Base-by-base conservation (phyloP, 2,329 filamentous ascomycete genomes). In the Elsinoe necatrix region DNA sequence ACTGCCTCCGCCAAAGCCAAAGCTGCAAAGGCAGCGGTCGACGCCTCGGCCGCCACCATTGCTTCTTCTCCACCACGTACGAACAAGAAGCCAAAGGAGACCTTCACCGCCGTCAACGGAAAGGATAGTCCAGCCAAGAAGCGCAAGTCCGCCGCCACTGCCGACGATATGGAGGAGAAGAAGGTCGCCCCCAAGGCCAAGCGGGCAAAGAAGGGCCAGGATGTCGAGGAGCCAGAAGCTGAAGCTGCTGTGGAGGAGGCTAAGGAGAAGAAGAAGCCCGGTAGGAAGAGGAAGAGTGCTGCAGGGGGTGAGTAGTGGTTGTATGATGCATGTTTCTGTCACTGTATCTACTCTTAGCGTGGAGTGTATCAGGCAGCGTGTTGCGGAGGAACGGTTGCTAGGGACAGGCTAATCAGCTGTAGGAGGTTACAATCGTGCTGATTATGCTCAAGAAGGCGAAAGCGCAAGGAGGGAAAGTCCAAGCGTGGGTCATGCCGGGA, bases 181-280 rank as follows among this genome's bases (percentile, higher is more conserved):
- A 67, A 68, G 64, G 67, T 69, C 63, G 62, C 64, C 55, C 54
- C 63, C 51, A 66, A 65, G 55, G 59, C 59, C n/a, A 62, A 72
- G 65, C 58, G 66, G 57, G 69, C 70, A 59, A 64, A 63, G 29
- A 69, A 69, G 31, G 66, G 50, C 29, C 63, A 61, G 12, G 61
- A 62, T 14, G 59, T 56, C 14, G 57, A 42, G 3, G 35, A 42
- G 59, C 56, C n/a, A 54, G 57, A 41, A 48, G 61, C 14, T 48
- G 61, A 18, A 27, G 57, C 55, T 29, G 56, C 35, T 29, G 47
- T 57, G 20, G 37, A 56, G 39, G 56, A 60, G 45, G 62, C 54
- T 41, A 55, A 59, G 55, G 57, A 55, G 25, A 58, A 65, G 58
- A 63, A 65, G 60, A 64, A 65, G 60, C 64, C 66, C 59, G 65